Base-by-base conservation (phyloP, 331 rosid genomes). In the Spiraea crenata region DNA sequence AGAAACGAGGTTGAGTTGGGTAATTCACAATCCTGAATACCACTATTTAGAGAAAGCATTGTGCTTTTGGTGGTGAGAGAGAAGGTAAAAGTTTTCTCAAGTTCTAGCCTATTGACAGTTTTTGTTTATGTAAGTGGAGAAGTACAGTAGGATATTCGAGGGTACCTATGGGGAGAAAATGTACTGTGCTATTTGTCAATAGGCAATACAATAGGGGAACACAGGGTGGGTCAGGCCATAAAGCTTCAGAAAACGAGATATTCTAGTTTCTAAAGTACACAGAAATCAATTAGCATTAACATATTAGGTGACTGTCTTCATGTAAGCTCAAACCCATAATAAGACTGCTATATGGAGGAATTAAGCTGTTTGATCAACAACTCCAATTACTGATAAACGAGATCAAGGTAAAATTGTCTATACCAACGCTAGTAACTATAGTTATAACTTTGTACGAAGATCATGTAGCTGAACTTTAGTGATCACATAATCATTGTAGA, bases 401-500 rank as follows among this genome's bases (percentile, higher is more conserved):
- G 65, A 11, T 38, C 13, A 3, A 15, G 46, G 12, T 15, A 6
- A 60, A 60, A 38, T 60, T 38, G 20, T 38, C 12, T 60, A 16
- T 38, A 60, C 13, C 10, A 60, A 60, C 4, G 0, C 37, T 7
- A 7, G 44, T 14, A 17, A 44, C 47, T 56, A 41, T 13, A 39
- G 42, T 16, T 7, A 12, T 7, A 47, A 65, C 16, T 65, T 39
- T 69, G 47, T 51, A n/a, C n/a, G n/a, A n/a, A n/a, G n/a, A 40
- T 10, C 58, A 40, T 12, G 54, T 56, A 50, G 35, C 41, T 37
- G 66, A 57, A 62, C 11, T 31, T 20, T 7, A 61, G 16, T 66
- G n/a, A n/a, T n/a, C n/a, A n/a, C n/a, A n/a, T 52, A 61, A 49
- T 31, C 14, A 35, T 7, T 45, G 70, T 42, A 15, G 66, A 76